Evolutionary conservation across 768 basidiomycete species (phyloP).

Genomic region (Macrolepiota fuliginosa): DNA sequence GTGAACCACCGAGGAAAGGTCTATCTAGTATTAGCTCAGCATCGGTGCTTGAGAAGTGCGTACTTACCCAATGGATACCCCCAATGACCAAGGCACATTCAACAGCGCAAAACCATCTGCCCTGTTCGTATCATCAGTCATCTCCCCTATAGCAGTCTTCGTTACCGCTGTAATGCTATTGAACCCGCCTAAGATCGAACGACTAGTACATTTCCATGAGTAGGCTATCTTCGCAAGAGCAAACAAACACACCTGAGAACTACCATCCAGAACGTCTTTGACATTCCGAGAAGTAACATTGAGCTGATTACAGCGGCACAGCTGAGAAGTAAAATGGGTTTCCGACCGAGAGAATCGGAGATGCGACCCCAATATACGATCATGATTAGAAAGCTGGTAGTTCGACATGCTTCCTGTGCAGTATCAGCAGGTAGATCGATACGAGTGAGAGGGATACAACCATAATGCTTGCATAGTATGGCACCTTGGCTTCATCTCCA

Average conservation of each 20-base stretch:
- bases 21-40: conserved; percentile 21
- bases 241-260: neutral
- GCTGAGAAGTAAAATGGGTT: conserved; percentile 45
- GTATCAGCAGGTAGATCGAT: neutral
- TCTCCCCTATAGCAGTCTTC: conserved; percentile 43
- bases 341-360: conserved; percentile 48
- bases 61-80: conserved; percentile 33
- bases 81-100: conserved; percentile 38
- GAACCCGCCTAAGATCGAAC: conserved; percentile 53
- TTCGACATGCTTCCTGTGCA: conserved; percentile 51
- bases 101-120: conserved; percentile 38
- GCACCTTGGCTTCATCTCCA: conserved; percentile 46
- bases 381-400: conserved; percentile 42
- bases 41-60: neutral
- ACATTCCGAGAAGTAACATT: conserved; percentile 43
- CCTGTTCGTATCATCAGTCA: conserved; percentile 37
- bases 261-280: conserved; percentile 28
- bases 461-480: conserved; percentile 56
- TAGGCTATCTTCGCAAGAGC: neutral
- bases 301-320: conserved; percentile 42
- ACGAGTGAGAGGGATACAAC: conserved; percentile 15
- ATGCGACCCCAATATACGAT: conserved; percentile 51
- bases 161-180: conserved; percentile 54
- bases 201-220: conserved; percentile 14
- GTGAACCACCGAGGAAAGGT: conserved; percentile 48